Base-by-base conservation (phyloP, 2,329 filamentous ascomycete species). In the Raffaelea ambrosiae region DNA sequence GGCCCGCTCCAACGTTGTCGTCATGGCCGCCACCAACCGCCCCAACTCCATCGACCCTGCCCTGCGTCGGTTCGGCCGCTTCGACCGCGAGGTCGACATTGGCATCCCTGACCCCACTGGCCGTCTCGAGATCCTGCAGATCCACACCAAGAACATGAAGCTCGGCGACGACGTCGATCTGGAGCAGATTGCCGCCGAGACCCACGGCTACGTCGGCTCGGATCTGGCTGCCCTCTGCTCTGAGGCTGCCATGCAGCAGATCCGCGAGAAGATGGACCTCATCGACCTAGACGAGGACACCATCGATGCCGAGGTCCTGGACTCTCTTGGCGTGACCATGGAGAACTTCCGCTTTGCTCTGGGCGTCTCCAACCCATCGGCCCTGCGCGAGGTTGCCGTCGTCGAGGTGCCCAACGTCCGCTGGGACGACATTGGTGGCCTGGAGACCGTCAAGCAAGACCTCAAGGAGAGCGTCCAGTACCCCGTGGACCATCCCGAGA, bases 141-240 rank as follows among this genome's bases (percentile, higher is more conserved):
- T 98, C 58, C 93, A 98, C 79, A 98, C 93, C 69, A 98, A 98
- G 85, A 98, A 98, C 81, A 98, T 98, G 93, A 98, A 98, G 78
- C 81, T 98, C 53, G 89, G 72, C 51, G 93, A 97, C 50, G 93
- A 97, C 59, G 93, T 98, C 53, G 93, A 98, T 62, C 81, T 98
- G 40, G 91, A 96, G 75, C 84, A 89, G 62, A 96, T 98, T 62
- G 93, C 93, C 47, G 82, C 93, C 26, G 93, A 98, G 76, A 98
- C 93, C 42, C 93, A 98, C 74, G 93, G 93, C 73, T 98, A 97
- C 61, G 93, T 98, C 57, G 93, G 93, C 75, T 97, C 93, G 29
- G 93, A 98, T 84, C 77, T 98, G 67, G 93, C 93, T 51, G 95
- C 93, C 26, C 88, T 98, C 52, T 98, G 93, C 74, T 98, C 93